These are phyloP conservation scores for Suillus tomentosus DNA, from an alignment of 768 basidiomycete species.

Conservation along the genomic window DNA sequence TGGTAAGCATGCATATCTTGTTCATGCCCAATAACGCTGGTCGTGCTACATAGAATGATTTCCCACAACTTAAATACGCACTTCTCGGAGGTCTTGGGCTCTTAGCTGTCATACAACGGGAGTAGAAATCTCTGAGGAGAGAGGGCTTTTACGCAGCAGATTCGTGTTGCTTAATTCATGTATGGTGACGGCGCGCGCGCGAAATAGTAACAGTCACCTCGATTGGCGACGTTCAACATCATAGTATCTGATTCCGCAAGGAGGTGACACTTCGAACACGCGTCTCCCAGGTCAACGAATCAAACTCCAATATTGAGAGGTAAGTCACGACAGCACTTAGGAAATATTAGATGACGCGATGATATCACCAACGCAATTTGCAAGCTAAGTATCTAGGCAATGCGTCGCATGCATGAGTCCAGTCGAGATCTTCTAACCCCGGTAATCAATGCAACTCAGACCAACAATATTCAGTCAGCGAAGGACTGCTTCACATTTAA, in stretches of 20 bases:
- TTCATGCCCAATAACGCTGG: constrained; percentile 9
- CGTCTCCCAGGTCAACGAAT: not conserved
- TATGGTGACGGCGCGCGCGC: not conserved
- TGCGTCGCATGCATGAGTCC: no score
- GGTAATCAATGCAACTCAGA: no score
- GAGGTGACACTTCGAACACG: not conserved
- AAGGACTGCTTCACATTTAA: no score
- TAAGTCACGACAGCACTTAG: not conserved
- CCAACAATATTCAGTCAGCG: no score
- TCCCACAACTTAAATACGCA: constrained; percentile 93
- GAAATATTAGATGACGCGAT: not conserved
- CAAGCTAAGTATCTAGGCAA: no score
- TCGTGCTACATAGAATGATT: constrained; percentile 73
- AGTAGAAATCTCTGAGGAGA: constrained; percentile 42
- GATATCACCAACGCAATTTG: not conserved
- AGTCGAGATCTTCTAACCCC: no score
- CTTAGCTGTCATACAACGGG: constrained; percentile 81
- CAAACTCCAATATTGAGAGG: not conserved
- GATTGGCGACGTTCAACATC: not conserved
- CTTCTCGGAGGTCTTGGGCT: constrained; percentile 75
- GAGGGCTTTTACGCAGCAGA: not conserved
- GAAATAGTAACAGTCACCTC: not conserved
- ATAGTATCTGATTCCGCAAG: not conserved
- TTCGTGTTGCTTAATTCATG: not conserved
- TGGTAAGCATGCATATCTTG: constrained; percentile 52